Evolutionary conservation across 139 green algal species (phyloP), one percentile per base, ranked within the genome.

Genomic region (Bryopsis sp.): DNA sequence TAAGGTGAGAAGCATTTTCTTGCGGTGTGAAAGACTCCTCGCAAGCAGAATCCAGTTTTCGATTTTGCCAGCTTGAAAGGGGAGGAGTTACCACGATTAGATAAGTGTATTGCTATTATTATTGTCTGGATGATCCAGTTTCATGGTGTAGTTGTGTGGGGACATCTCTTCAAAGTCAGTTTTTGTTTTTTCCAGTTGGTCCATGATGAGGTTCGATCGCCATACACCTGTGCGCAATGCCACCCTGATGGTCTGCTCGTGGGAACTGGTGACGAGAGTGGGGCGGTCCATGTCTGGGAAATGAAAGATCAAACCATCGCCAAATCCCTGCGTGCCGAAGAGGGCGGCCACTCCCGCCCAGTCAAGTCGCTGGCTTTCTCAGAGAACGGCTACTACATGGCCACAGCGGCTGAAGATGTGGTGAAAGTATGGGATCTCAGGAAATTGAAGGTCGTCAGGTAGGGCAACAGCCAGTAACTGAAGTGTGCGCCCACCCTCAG

Each of bases 341-440:
- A 92, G 35, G 79, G 80, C 2, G 74, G 72, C 0, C 85, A 96
- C 62, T 68, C 68, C 22, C 81, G 78, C 22, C 47, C 79, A 24
- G 77, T 97, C 19, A 79, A 71, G 5, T 62, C 60, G 32, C 75
- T 97, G 6, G 81, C 75, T 31, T 97, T 97, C 76, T 88, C 74
- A 26, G 92, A 98, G 69, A 98, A 98, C 72, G 92, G 88, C 11
- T 97, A 96, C 82, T 89, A 90, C 80, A 74, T 97, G 74, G 92
- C 92, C 2, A 84, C 84, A 3, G 79, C 81, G 5, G 82, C 81
- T 4, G 63, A 72, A 22, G 87, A 96, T 58, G 84, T 87, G 57
- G 82, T 97, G 28, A 96, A 96, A 83, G 69, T 99, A 36, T 99
- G 94, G 94, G 94, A 99, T 74, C 85, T 99, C 65, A 85, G 94